These are phyloP conservation scores for Dalbergia oliveri DNA, from an alignment of 306 rosid species.

Conservation along the genomic window DNA sequence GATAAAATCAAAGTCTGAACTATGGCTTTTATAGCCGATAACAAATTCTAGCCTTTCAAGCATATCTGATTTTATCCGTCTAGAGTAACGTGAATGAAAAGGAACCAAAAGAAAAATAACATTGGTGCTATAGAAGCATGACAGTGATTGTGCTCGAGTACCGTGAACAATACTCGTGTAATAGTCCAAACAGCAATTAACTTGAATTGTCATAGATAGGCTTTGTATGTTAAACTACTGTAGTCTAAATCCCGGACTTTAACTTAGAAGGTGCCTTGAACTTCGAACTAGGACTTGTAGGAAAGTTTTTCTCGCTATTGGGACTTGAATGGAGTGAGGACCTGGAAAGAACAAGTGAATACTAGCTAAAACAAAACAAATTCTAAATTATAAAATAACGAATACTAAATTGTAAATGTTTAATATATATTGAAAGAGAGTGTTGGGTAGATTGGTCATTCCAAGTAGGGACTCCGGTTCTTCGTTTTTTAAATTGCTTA, in stretches of 20 bases:
- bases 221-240: not conserved
- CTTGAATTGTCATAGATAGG: not conserved
- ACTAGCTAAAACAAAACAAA: not conserved
- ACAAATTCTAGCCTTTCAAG: not conserved
- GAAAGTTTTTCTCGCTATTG: not conserved
- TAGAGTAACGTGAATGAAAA: not conserved
- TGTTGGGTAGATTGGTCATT: not conserved
- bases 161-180: not conserved
- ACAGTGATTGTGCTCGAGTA: not conserved
- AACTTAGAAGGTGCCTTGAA: not conserved
- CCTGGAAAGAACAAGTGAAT: conserved; percentile 15
- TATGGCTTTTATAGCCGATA: not conserved
- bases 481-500: not conserved
- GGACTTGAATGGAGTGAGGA: not conserved
- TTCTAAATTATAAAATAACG: not conserved
- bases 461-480: not conserved
- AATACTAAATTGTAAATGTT: too few species aligned
- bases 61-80: not conserved
- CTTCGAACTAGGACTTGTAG: not conserved
- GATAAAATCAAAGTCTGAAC: not conserved
- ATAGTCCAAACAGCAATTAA: not conserved
- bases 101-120: not conserved
- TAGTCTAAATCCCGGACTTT: not conserved
- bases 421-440: not conserved
- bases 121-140: not conserved